Evolutionary conservation across 257 asterid species (phyloP).

Genomic region (Solanum boliviense): DNA sequence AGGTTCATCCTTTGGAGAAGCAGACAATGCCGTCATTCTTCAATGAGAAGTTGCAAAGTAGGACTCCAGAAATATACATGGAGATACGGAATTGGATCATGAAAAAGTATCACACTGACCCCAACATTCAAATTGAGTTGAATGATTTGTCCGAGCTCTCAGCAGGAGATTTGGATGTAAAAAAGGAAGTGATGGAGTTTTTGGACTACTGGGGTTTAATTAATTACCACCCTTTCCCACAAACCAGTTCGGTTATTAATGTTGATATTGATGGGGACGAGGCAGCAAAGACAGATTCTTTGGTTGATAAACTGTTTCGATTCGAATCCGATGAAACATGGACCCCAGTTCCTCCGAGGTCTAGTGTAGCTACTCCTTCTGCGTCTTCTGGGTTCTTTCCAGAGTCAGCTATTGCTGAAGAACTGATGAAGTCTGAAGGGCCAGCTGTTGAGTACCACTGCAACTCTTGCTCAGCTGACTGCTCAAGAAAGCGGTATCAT

Average conservation of each 20-base stretch:
- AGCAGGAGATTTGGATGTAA: slow-evolving; percentile 62
- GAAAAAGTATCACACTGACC: slow-evolving; percentile 71
- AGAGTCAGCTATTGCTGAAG: slow-evolving; percentile 63
- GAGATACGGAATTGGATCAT: slow-evolving; percentile 82
- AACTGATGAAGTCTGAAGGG: slow-evolving; percentile 80
- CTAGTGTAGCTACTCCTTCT: slow-evolving; percentile 36
- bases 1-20: slow-evolving; percentile 78
- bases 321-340: slow-evolving; percentile 64
- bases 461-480: slow-evolving; percentile 94
- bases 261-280: slow-evolving; percentile 35
- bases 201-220: slow-evolving; percentile 98
- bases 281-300: slow-evolving; percentile 29
- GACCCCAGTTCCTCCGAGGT: slow-evolving; percentile 40
- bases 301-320: slow-evolving; percentile 55
- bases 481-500: slow-evolving; percentile 96
- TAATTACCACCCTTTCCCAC: slow-evolving; percentile 83
- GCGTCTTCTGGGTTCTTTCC: slow-evolving; percentile 64
- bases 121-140: slow-evolving; percentile 42
- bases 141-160: slow-evolving; percentile 72
- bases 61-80: slow-evolving; percentile 67
- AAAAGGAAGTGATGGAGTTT: slow-evolving; percentile 94
- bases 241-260: slow-evolving; percentile 27
- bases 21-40: slow-evolving; percentile 74
- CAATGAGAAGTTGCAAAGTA: slow-evolving; percentile 61
- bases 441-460: slow-evolving; percentile 90